Evolutionary conservation across 768 basidiomycete species (phyloP).

Genomic region (Filobasidium wieringae): DNA sequence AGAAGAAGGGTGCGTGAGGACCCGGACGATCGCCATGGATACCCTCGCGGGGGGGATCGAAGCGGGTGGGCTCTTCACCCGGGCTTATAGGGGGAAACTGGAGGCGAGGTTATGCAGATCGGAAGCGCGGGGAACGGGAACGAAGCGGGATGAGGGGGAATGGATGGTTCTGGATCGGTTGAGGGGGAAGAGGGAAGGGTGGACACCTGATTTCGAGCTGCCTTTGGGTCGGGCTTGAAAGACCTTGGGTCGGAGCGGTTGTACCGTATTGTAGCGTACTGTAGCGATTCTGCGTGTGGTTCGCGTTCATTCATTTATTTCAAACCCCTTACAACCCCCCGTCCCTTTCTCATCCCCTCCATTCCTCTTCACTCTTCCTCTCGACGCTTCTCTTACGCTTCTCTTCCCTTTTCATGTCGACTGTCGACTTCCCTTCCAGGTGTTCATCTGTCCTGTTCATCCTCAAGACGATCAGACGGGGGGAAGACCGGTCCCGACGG

Average conservation of each 20-base stretch:
- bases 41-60: conserved; percentile 29
- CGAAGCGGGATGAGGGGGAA: neutral
- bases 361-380: neutral
- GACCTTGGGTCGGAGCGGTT: neutral
- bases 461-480: neutral
- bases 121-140: neutral
- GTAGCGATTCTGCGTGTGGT: too few relatives aligned
- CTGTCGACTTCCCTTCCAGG: too few relatives aligned
- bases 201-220: too few relatives aligned
- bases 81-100: conserved; percentile 1
- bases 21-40: conserved; percentile 24
- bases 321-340: neutral
- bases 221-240: too few relatives aligned
- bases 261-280: neutral
- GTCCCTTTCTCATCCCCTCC: neutral
- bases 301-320: too few relatives aligned
- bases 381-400: neutral
- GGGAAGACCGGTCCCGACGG: neutral
- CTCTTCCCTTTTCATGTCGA: neutral
- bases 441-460: neutral
- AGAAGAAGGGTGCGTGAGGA: conserved; percentile 32
- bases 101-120: neutral
- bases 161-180: neutral
- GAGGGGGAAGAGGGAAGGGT: too few relatives aligned
- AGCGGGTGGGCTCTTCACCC: conserved; percentile 19